Percentiles rank a stretch among this genome's conserved stretches.
Evolutionary conservation across 805 yeast genomes (phyloP).

Genomic region (Ogataea pilisensis): DNA sequence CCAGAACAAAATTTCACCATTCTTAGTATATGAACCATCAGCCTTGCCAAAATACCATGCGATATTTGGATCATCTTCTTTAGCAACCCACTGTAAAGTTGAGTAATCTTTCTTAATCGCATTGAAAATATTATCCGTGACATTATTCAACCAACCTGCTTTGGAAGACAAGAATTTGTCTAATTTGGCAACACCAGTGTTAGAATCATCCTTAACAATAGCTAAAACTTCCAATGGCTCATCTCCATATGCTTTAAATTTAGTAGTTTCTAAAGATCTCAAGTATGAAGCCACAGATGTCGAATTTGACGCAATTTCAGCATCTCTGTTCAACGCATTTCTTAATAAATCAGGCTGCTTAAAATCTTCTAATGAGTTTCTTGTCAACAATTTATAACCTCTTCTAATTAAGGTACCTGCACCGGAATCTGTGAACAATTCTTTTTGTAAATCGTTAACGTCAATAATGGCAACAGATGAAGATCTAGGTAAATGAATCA

Average conservation of each 20-base stretch:
- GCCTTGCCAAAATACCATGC: slow-evolving; percentile 90
- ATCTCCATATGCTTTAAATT: slow-evolving; percentile 83
- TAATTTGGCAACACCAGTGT: slow-evolving; percentile 53
- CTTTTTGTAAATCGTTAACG: slow-evolving; percentile 93
- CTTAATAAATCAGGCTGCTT: slow-evolving; percentile 72
- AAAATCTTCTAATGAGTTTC: slow-evolving; percentile 67
- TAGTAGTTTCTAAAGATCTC: slow-evolving; percentile 56
- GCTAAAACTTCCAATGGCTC: slow-evolving; percentile 95
- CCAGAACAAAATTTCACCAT: slow-evolving; percentile 93
- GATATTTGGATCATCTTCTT: slow-evolving; percentile 86
- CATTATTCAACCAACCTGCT: slow-evolving; percentile 96
- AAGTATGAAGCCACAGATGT: slow-evolving; percentile 79
- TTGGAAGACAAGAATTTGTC: slow-evolving; percentile 85
- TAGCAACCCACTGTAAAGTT: slow-evolving; percentile 80
- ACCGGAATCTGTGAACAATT: slow-evolving; percentile 96
- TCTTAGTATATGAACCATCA: slow-evolving; percentile 88
- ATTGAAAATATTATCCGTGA: slow-evolving; percentile 88
- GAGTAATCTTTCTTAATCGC: slow-evolving; percentile 72
- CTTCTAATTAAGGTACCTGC: slow-evolving; percentile 98
- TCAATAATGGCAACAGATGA: slow-evolving; percentile 97
- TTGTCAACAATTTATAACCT: slow-evolving; percentile 82
- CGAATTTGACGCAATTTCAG: slow-evolving; percentile 65
- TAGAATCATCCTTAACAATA: slow-evolving; percentile 54
- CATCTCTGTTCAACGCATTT: slow-evolving; percentile 71
- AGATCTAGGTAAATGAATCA: slow-evolving; percentile 92